Base-by-base conservation (phyloP, 2,329 filamentous ascomycete species). In the Cladosporium sp. region DNA sequence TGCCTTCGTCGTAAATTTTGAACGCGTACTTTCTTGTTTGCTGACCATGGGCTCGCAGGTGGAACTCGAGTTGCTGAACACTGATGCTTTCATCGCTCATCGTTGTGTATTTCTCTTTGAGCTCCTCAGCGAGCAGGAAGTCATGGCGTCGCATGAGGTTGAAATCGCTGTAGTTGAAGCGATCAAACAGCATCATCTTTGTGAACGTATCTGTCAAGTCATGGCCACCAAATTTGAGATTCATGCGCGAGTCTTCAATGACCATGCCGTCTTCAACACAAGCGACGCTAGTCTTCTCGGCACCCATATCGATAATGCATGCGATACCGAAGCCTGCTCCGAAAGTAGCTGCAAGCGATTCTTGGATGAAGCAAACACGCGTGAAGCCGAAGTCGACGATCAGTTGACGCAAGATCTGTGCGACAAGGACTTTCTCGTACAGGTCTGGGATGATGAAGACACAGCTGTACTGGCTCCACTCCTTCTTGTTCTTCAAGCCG, bases 371-470 rank as follows among this genome's bases (percentile, higher is more conserved):
- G 76, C 91, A 96, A 58, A 97, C 89, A 64, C 90, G 89, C 68
- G 87, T 90, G 76, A 99, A 97, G 65, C 93, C 90, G 74, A 97
- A 95, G 80, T 94, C 93, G 57, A 87, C 89, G 82, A 98, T 90
- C 71, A 94, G 88, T 66, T 95, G 91, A 64, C 93, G 89, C 49
- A 99, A 83, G 11, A 96, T 82, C 75, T 91, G 89, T 58, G 92
- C 92, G 21, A 98, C 92, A 69, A 97, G 96, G 59, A 87, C 88
- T 77, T 96, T 96, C 80, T 99, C 95, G 79, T 98, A 99, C 11
- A 99, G 84, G 76, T 99, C 95, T 0, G 95, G 95, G 56, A 99
- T 96, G 68, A 99, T 89, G 74, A 98, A 92, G n/a, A 97, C 93
- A 72, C 93, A 97, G 73, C 91, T 95, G 79, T 97, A 98, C 76